phyloP scores from a whole-genome alignment of 2,329 filamentous ascomycete species.

The Colletotrichum filicis region DNA sequence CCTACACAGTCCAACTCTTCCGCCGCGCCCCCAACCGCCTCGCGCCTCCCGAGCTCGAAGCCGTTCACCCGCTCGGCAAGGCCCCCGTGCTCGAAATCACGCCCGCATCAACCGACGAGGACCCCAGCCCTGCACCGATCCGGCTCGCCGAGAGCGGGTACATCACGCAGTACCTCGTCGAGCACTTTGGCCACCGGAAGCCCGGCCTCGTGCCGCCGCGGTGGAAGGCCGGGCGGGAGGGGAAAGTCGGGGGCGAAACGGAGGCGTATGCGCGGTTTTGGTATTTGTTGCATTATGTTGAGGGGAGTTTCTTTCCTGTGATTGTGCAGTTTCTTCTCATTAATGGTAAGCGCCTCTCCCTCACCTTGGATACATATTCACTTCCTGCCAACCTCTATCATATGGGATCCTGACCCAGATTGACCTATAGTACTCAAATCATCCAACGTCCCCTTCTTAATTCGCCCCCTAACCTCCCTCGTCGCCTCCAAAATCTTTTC shows the following conservation, averaged over 20 bases:
- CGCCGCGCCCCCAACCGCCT: constrained; percentile 68
- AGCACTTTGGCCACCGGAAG: constrained; percentile 62
- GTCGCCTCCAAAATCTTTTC: constrained; percentile 56
- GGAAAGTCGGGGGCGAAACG: constrained; percentile 69
- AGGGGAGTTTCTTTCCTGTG: constrained; percentile 84
- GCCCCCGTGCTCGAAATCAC: constrained; percentile 80
- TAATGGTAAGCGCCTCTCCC: neutral
- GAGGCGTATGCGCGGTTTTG: constrained; percentile 69
- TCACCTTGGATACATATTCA: no score
- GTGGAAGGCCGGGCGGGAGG: constrained; percentile 68
- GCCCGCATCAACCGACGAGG: constrained; percentile 46
- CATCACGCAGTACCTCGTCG: constrained; percentile 86
- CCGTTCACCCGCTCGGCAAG: constrained; percentile 87
- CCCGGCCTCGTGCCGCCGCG: constrained; percentile 60
- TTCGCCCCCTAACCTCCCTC: constrained; percentile 61
- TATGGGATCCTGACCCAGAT: no score
- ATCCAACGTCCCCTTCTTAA: constrained; percentile 60
- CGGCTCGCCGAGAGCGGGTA: constrained; percentile 85
- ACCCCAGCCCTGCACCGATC: constrained; percentile 49
- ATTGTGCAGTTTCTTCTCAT: constrained; percentile 66
- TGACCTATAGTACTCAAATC: constrained; percentile 53
- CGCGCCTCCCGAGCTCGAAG: constrained; percentile 79
- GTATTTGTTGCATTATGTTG: constrained; percentile 85
- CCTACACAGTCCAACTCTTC: constrained; percentile 84
- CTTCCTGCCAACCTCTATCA: no score